phyloP scores from a whole-genome alignment of 129 eudicot genomes.

The Tanacetum coccineum region DNA sequence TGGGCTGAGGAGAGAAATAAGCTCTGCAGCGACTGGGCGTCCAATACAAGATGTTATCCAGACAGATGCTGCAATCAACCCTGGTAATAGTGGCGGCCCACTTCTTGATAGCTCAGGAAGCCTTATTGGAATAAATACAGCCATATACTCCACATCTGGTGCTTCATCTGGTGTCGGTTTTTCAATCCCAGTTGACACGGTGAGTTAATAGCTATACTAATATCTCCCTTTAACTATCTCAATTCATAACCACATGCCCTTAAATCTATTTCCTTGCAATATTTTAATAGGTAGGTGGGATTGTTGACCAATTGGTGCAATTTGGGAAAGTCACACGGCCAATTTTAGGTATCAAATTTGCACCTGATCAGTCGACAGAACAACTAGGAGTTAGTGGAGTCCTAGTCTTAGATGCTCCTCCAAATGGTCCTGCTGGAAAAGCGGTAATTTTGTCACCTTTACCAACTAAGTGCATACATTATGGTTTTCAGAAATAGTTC shows the following conservation, averaged over 20 bases:
- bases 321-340: conserved; percentile 88
- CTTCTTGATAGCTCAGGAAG: conserved; percentile 87
- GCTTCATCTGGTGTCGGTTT: conserved; percentile 93
- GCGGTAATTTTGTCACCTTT: conserved; percentile 50
- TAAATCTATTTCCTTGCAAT: not conserved
- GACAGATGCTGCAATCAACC: conserved; percentile 94
- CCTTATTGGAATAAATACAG: conserved; percentile 84
- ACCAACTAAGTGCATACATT: conserved; percentile 1
- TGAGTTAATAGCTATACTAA: conserved; percentile 30
- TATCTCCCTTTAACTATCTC: not conserved
- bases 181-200: conserved; percentile 94
- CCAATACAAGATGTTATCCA: conserved; percentile 95
- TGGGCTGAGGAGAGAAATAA: conserved; percentile 89
- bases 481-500: not conserved
- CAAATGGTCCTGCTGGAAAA: conserved; percentile 90
- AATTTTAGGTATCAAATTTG: conserved; percentile 79
- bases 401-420: conserved; percentile 85
- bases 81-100: conserved; percentile 94
- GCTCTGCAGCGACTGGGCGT: conserved; percentile 91
- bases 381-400: conserved; percentile 92
- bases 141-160: conserved; percentile 89
- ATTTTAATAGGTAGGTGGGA: conserved; percentile 61
- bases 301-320: conserved; percentile 73
- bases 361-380: conserved; percentile 88
- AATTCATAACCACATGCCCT: not conserved